Evolutionary conservation across 306 rosid species (phyloP), one percentile per base, ranked within the genome.

Genomic region (Prunus mongolica): DNA sequence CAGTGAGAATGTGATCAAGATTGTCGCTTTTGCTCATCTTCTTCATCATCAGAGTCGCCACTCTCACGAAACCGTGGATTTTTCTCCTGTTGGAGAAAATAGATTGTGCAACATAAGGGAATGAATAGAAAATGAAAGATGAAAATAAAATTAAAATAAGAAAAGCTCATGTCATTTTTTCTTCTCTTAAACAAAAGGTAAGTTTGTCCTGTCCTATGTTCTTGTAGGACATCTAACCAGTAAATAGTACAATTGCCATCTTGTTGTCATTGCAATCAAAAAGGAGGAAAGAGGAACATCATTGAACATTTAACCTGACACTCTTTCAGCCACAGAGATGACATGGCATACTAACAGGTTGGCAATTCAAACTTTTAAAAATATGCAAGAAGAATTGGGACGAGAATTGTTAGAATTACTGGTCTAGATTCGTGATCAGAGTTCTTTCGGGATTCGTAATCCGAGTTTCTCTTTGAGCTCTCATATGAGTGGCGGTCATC

Each of bases 51-150:
- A 44, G 96, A 91, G 85, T 94, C 97, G 13, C 97, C 98, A 62
- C 98, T 92, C 91, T 92, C 97, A 22, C 98, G 97, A 80, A 94
- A 94, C 69, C 98, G 89, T 50, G 98, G 98, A 84, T 94, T 94
- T 84, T 94, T 94, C 79, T 92, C 97, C 98, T 94, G 88, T 66
- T 64, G 80, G 54, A 81, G 65, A 54, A 79, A 13, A 69, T 52
- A 44, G 63, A 86, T 58, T 70, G n/a, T 38, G 55, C 51, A 44
- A 11, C 7, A 58, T n/a, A 22, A 44, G 28, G 47, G 1, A 60
- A 20, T 25, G 52, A 46, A 18, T 5, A 30, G 20, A 41, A 19
- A 12, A 25, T 6, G 32, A 61, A 1, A 18, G 44, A 38, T 38
- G 9, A 38, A 7, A 38, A 6, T 38, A 38, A 38, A 38, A 6